phyloP scores from a whole-genome alignment of 2,329 filamentous ascomycete genomes.

The Ophiocordyceps camponoti-floridani region DNA sequence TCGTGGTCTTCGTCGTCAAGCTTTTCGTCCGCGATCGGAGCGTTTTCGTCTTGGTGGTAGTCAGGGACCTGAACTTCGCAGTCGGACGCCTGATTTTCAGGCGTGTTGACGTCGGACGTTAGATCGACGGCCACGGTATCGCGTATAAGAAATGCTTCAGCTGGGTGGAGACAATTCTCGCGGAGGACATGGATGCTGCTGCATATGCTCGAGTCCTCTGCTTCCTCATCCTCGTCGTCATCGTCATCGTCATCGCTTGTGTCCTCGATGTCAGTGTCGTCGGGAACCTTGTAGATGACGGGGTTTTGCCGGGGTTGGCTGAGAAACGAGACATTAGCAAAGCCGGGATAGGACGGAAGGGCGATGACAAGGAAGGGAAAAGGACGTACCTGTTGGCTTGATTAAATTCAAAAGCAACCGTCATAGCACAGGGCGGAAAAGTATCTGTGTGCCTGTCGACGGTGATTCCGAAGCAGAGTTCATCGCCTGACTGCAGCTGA shows the following conservation, averaged over 20 bases:
- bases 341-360: constrained; percentile 2
- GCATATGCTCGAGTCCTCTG: constrained; percentile 4
- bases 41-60: not conserved
- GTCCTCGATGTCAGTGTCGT: constrained; percentile 18
- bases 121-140: not conserved
- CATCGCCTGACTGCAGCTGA: constrained; percentile 10
- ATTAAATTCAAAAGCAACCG: constrained; percentile 1
- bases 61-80: too few species aligned
- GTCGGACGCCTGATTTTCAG: not conserved
- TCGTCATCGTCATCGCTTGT: constrained; percentile 8
- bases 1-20: not conserved
- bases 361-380: not conserved
- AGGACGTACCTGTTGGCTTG: not conserved
- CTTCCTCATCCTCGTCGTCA: not conserved
- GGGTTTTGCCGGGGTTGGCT: constrained; percentile 10
- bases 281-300: constrained; percentile 22
- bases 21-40: not conserved
- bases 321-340: not conserved
- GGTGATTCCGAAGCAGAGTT: constrained; percentile 16
- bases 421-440: constrained; percentile 20
- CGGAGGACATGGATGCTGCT: not conserved
- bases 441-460: constrained; percentile 15
- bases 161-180: not conserved
- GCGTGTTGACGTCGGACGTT: too few species aligned
- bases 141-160: constrained; percentile 10